Base-by-base conservation (phyloP, 768 basidiomycete genomes). In the Suillus lakei region DNA sequence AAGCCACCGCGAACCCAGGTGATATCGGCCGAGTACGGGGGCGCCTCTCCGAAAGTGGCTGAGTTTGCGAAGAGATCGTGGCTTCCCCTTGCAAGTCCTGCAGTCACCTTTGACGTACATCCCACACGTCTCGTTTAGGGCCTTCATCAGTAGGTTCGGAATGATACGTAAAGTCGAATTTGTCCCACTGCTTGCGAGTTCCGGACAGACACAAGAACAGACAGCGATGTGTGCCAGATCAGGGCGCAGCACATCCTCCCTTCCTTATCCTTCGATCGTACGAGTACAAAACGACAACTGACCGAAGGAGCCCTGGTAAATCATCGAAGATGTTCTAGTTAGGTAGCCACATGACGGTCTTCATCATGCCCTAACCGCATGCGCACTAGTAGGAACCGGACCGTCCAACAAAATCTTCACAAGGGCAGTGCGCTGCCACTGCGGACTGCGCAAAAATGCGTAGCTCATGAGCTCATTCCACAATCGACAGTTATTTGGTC, bases 151-250 rank as follows among this genome's bases (percentile, higher is more conserved):
- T 65, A 2, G 85, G 84, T 1, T 88, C 70, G 65, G 92, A 84
- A 15, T 92, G 80, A 67, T 91, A 90, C 2, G 84, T 77, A 70
- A 91, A 92, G 71, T 91, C 83, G 36, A 84, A 72, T 39, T 84
- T 76, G 26, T 85, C 81, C 85, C 88, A 89, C 3, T 79, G 71
- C 90, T 92, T 90, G 30, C 89, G 83, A 13, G 81, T 69, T 23
- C 84, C 83, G 65, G 85, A 85, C 2, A 87, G 67, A 23, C 81
- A 80, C 86, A 85, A 88, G 71, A 93, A 89, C 10, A 92, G 63
- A 60, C n/a, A n/a, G n/a, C 78, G 83, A 56, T 87, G 79, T 1
- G 92, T 90, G 69, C n/a, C n/a, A n/a, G 80, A 90, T 28, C 28
- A 15, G 0, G 89, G 67, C 28, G 74, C 71, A 12, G n/a, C n/a